Evolutionary conservation across 306 rosid genomes (phyloP), one percentile per base, ranked within the genome.

Genomic region (Pyrus communis): DNA sequence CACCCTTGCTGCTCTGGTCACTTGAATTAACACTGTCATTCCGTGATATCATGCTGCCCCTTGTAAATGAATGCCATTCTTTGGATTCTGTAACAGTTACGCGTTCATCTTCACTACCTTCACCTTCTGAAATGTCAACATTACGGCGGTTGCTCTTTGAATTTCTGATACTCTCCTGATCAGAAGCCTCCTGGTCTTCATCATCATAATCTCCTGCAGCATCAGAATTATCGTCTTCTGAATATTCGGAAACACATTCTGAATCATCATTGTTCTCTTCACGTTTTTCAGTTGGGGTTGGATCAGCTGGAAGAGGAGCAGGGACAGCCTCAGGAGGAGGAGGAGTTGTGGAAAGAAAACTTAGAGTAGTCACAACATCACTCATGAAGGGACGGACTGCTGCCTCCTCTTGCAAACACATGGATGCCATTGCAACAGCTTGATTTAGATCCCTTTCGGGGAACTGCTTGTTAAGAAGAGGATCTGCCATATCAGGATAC

Each of bases 341-440:
- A 43, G 91, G 87, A 25, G 63, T 33, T 2, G 85, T 79, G 18
- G 91, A 84, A 75, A 91, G 96, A 72, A 91, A 94, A 74, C 96
- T 90, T 10, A 94, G 83, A 72, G 98, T 89, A 14, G 86, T 81
- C 40, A 91, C 93, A 64, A 90, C 92, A 71, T 94, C 98, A 68
- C 88, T 87, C 87, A 94, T 94, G 70, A 94, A 82, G 60, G 98
- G 98, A 67, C 98, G 93, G 1, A 88, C 98, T 54, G 82, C 82
- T 57, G 91, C 70, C 87, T 94, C 97, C 73, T 94, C 97, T 81
- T 94, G 98, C 72, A 94, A 82, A 78, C 97, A 94, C 98, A 94
- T 94, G 43, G 98, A 93, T 28, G 97, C 91, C 27, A 91, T 85
- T 67, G 97, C 98, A 28, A 94, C 98, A 9, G 88, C 91, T 82